These are phyloP conservation scores for Corinectria fuckeliana DNA, from an alignment of 2,329 filamentous ascomycete species.

Conservation along the genomic window DNA sequence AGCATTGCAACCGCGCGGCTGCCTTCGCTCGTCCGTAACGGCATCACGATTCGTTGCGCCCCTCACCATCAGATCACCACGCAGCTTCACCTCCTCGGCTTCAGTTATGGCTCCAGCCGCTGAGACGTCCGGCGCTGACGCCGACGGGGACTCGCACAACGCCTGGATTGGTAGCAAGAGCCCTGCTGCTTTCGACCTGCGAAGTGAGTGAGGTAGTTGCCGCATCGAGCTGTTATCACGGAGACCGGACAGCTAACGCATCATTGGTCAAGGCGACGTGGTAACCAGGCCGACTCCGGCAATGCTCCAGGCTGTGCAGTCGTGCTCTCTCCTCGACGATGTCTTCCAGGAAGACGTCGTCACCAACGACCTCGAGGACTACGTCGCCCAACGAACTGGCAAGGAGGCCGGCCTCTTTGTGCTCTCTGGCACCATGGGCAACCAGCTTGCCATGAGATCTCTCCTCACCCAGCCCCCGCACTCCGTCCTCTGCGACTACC, in stretches of 20 bases:
- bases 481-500: slow-evolving; percentile 77
- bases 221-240: too few species aligned
- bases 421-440: slow-evolving; percentile 92
- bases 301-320: slow-evolving; percentile 82
- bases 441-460: slow-evolving; percentile 81
- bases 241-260: background rate
- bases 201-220: slow-evolving; percentile 44
- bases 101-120: slow-evolving; percentile 19
- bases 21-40: background rate
- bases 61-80: background rate
- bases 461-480: slow-evolving; percentile 83
- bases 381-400: slow-evolving; percentile 74
- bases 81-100: slow-evolving; percentile 18
- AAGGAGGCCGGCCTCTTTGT: slow-evolving; percentile 83
- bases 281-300: slow-evolving; percentile 77
- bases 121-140: slow-evolving; percentile 5
- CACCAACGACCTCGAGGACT: slow-evolving; percentile 76
- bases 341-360: slow-evolving; percentile 82
- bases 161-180: slow-evolving; percentile 49
- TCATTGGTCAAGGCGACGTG: slow-evolving; percentile 51
- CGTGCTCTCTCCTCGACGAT: slow-evolving; percentile 81
- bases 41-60: background rate
- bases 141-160: slow-evolving; percentile 30
- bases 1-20: background rate
- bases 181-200: slow-evolving; percentile 47